Conservation (phyloP, 2,329 filamentous ascomycete species). For the Aspergillus sp. region DNA sequence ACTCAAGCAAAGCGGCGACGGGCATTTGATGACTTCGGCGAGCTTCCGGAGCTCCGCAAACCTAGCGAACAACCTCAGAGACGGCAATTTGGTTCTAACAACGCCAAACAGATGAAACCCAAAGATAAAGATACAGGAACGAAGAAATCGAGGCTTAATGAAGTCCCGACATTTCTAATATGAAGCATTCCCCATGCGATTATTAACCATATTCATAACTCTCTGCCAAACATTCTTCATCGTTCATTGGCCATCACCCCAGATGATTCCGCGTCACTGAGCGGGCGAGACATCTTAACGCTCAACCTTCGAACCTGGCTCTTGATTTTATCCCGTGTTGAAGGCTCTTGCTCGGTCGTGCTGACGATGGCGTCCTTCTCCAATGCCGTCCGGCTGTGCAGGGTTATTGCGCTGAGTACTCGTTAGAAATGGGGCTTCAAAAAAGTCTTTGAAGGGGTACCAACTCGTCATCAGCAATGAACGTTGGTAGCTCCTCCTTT, state of each 20-base stretch:
- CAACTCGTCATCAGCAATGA: conserved; percentile 46
- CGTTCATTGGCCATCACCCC: background rate
- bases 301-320: conserved; percentile 37
- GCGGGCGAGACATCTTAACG: conserved; percentile 28
- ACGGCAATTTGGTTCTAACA: conserved; percentile 20
- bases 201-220: background rate
- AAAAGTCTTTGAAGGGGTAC: conserved; percentile 25
- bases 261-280: conserved; percentile 20
- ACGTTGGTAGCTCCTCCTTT: conserved; percentile 46
- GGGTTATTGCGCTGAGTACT: conserved; percentile 39
- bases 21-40: conserved; percentile 41
- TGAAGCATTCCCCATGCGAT: conserved; percentile 26
- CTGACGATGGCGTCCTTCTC: conserved; percentile 37
- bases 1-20: conserved; percentile 10
- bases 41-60: conserved; percentile 37
- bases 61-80: conserved; percentile 28
- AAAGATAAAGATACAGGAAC: conserved; percentile 29
- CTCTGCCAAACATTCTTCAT: background rate
- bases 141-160: conserved; percentile 46
- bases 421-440: conserved; percentile 30
- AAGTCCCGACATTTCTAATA: conserved; percentile 51
- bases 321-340: conserved; percentile 34
- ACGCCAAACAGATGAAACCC: conserved; percentile 21
- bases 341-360: conserved; percentile 31
- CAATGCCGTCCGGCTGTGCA: conserved; percentile 36